phyloP scores from a whole-genome alignment of 164 flowering plant species.

The Vitis amurensis region DNA sequence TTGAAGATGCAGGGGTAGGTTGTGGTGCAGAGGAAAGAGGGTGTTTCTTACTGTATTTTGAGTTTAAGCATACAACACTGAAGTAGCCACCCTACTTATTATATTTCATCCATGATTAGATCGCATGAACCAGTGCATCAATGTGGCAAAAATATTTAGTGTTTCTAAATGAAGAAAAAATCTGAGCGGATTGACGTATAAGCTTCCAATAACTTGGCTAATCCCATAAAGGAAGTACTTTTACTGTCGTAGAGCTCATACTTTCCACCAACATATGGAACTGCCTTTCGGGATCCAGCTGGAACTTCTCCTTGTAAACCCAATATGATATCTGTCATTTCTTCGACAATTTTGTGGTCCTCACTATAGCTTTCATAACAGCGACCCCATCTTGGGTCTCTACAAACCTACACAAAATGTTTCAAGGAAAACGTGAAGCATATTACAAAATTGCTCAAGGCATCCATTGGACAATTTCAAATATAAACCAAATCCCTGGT shows the following conservation, averaged over 20 bases:
- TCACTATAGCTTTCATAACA: slow-evolving; percentile 81
- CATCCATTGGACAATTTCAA: not conserved
- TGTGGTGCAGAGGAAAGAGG: not conserved
- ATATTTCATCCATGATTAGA: not conserved
- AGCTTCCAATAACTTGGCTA: not conserved
- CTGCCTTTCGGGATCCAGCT: slow-evolving; percentile 36
- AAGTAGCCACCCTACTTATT: not conserved
- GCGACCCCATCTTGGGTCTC: slow-evolving; percentile 83
- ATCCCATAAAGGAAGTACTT: not conserved
- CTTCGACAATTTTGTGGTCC: slow-evolving; percentile 54
- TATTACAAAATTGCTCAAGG: not conserved
- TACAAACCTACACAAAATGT: slow-evolving; percentile 47
- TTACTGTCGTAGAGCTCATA: slow-evolving; percentile 18
- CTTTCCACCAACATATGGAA: slow-evolving; percentile 71
- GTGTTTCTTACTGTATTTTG: not conserved
- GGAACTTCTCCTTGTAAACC: slow-evolving; percentile 75
- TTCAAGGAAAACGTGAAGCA: not conserved
- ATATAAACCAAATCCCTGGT: too few relatives aligned
- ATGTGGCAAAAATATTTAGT: not conserved
- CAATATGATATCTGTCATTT: slow-evolving; percentile 63
- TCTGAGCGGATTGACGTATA: not conserved
- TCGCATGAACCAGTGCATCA: not conserved
- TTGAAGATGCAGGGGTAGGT: not conserved
- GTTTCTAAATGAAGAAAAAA: not conserved
- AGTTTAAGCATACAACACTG: not conserved